A percentile compares a stretch with the other conserved stretches of the same genome.
Evolutionary conservation across 2,329 filamentous ascomycete genomes (phyloP).

Genomic region (Ophiostoma australiae): DNA sequence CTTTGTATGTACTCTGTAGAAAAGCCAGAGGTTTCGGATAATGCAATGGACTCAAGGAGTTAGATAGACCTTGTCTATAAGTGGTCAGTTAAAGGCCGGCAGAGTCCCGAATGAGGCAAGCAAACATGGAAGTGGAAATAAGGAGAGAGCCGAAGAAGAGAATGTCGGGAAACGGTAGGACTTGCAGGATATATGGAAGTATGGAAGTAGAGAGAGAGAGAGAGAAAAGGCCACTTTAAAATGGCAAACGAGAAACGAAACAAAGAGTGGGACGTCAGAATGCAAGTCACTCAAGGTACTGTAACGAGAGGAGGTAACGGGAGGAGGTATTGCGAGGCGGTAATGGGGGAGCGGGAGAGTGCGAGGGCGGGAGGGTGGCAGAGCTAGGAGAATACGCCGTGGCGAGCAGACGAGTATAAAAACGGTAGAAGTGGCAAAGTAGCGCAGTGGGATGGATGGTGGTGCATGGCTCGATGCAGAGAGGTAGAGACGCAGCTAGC

Average conservation of each 20-base stretch:
- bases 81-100: constrained; percentile 5
- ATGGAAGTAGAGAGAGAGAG: not conserved
- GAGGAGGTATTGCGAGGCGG: not conserved
- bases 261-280: not conserved
- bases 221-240: not conserved
- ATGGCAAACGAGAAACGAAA: constrained; percentile 7
- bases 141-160: not conserved
- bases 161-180: not conserved
- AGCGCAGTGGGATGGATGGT: not conserved
- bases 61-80: constrained; percentile 12
- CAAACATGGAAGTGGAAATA: constrained; percentile 8
- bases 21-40: not conserved
- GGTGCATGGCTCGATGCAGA: not conserved
- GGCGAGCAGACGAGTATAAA: not conserved
- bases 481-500: not conserved
- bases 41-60: not conserved
- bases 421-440: not conserved
- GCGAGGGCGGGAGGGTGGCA: not conserved
- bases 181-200: not conserved
- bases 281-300: not conserved
- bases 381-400: constrained; percentile 2
- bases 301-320: not conserved
- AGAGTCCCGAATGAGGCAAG: constrained; percentile 1
- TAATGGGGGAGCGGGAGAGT: not conserved
- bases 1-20: too few relatives aligned